These are phyloP conservation scores for Albizia julibrissin DNA, from an alignment of 306 rosid genomes.

Conservation along the genomic window DNA sequence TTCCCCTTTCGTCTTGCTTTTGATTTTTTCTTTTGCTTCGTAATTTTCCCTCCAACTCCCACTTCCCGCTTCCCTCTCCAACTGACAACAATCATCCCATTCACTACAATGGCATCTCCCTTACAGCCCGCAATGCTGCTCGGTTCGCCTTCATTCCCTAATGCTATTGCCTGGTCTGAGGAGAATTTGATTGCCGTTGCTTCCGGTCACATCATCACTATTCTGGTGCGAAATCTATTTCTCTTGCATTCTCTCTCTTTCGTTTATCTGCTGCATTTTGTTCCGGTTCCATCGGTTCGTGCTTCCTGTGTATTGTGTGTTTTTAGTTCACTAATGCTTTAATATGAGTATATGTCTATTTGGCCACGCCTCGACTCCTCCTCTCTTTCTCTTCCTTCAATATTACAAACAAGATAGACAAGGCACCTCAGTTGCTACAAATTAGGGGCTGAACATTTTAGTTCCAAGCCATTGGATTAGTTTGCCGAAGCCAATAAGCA, in stretches of 20 bases:
- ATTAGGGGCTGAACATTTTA: not conserved
- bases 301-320: not conserved
- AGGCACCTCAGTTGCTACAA: not conserved
- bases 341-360: not conserved
- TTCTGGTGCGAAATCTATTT: slow-evolving; percentile 45
- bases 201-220: slow-evolving; percentile 76
- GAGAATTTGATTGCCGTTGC: slow-evolving; percentile 89
- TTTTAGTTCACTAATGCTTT: not conserved
- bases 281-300: not conserved
- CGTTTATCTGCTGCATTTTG: not conserved
- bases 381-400: not conserved
- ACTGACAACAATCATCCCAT: not conserved
- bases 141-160: slow-evolving; percentile 65
- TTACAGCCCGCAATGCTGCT: slow-evolving; percentile 60
- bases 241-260: not conserved
- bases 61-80: not conserved
- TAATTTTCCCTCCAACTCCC: slow-evolving; percentile 44
- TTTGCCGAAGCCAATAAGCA: not conserved
- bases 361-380: not conserved
- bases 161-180: slow-evolving; percentile 83
- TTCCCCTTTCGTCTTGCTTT: not conserved
- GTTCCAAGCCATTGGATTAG: not conserved
- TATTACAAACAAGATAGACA: not conserved
- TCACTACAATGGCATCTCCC: slow-evolving; percentile 42
- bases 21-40: not conserved